Evolutionary conservation across 805 yeast genomes (phyloP).

Genomic region (Nakazawaea wyomingensis): DNA sequence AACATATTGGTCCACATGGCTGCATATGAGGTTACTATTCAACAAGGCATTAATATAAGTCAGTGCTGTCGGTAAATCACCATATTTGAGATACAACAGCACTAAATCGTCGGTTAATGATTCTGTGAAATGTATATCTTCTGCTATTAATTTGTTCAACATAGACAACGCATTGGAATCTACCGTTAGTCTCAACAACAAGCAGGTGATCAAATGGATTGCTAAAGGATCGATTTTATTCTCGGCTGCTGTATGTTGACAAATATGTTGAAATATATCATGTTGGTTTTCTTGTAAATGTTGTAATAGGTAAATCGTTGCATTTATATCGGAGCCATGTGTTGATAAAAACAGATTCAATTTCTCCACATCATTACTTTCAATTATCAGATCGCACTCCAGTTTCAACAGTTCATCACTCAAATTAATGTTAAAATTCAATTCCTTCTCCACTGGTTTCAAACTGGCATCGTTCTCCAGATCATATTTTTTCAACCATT

Average conservation of each 20-base stretch:
- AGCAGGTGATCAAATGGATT: no score
- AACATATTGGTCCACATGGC: background rate
- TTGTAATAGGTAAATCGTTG: background rate
- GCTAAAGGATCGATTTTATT: background rate
- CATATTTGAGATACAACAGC: constrained; percentile 3
- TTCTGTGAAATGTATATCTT: background rate
- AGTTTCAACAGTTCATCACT: background rate
- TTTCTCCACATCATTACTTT: background rate
- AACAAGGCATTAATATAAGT: constrained; percentile 1
- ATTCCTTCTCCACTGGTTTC: background rate
- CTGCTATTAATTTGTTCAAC: no score
- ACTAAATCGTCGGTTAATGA: constrained; percentile 2
- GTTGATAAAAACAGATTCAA: background rate
- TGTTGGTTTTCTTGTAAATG: constrained; percentile 1
- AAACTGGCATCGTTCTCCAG: background rate
- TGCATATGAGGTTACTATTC: background rate
- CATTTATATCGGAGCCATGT: no score
- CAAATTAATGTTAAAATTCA: background rate
- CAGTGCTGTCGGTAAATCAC: constrained; percentile 3
- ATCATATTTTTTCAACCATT: constrained; percentile 2
- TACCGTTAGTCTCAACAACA: no score
- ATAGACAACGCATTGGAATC: no score
- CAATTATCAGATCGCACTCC: background rate
- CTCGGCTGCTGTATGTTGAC: background rate
- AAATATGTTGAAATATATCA: constrained; percentile 2